phyloP scores from a whole-genome alignment of 2,329 filamentous ascomycete species.

The Neonectria neomacrospora region DNA sequence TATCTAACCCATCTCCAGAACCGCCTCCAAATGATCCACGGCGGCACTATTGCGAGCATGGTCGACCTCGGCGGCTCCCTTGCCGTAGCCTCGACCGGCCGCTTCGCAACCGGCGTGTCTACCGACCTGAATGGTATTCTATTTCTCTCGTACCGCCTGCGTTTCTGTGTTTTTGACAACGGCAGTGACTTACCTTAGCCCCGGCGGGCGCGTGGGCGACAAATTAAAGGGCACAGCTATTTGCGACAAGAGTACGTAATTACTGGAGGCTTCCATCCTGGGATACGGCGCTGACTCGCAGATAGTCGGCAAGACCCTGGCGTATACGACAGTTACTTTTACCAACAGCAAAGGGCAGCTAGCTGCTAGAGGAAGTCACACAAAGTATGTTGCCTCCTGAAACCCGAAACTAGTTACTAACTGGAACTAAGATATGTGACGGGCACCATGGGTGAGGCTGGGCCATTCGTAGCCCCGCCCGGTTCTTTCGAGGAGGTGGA shows the following conservation, averaged over 20 bases:
- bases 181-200: slow-evolving; percentile 70
- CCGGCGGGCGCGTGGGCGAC: slow-evolving; percentile 68
- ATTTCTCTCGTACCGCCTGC: rapidly evolving
- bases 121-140: slow-evolving; percentile 70
- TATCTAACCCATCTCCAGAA: slow-evolving; percentile 62
- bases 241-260: slow-evolving; percentile 69
- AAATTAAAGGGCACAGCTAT: slow-evolving; percentile 65
- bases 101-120: slow-evolving; percentile 72
- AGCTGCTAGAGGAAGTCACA: slow-evolving; percentile 72
- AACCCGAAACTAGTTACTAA: slow-evolving; percentile 17
- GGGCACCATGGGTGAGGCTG: slow-evolving; percentile 51
- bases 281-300: slow-evolving; percentile 21
- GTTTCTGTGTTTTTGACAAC: slow-evolving; percentile 16
- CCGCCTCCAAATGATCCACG: slow-evolving; percentile 79
- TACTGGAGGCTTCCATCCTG: background rate
- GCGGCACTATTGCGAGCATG: slow-evolving; percentile 82
- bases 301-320: slow-evolving; percentile 71
- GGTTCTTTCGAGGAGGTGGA: slow-evolving; percentile 51
- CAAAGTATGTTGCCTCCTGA: slow-evolving; percentile 61
- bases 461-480: slow-evolving; percentile 51
- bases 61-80: slow-evolving; percentile 74
- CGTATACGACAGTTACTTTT: slow-evolving; percentile 70
- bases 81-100: slow-evolving; percentile 71
- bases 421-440: slow-evolving; percentile 53
- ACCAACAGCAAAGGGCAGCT: slow-evolving; percentile 68